Base-by-base conservation (phyloP, 495 filamentous ascomycete genomes). In the Rostrohypoxylon terebratum region DNA sequence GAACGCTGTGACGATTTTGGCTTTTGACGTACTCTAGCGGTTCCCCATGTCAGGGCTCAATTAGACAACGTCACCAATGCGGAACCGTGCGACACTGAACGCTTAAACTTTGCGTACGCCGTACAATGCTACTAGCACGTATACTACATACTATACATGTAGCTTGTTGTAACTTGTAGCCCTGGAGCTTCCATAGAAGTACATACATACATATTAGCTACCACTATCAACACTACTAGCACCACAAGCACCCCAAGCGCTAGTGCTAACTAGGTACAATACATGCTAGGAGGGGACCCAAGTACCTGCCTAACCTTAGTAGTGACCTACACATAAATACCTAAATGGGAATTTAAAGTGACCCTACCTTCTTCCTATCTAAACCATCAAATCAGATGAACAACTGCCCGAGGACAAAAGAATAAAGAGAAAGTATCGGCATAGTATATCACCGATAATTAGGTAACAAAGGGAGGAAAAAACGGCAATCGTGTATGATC, bases 21-120 rank as follows among this genome's bases (percentile, higher is more conserved):
- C 60, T 63, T 65, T 63, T 9, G 28, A 44, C 66, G 67, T 70
- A 18, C 68, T 60, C 63, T 60, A 66, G 44, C 66, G 65, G 71
- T 73, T 66, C 66, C 54, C 54, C 23, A 53, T 28, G 71, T 44
- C 62, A 73, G 63, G 42, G 42, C 42, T 57, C 33, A 38, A 45
- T 61, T 40, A 63, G 38, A 69, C 62, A 74, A 74, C 66, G 71
- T 69, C 71, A 73, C 71, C 16, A 38, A 54, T 58, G 51, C 59
- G 64, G 64, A 45, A 68, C 63, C 48, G 50, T 61, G 53, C 47
- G 55, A 60, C 28, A 28, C 6, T 28, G 28, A 28, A 28, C 28
- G 28, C 28, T 28, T 28, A 5, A 3, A 28, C 51, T 63, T 63
- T 54, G 42, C 34, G 20, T 59, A 63, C n/a, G n/a, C n/a, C n/a